Evolutionary conservation across 306 rosid species (phyloP), one percentile per base, ranked within the genome.

Genomic region (Neltuma alba): DNA sequence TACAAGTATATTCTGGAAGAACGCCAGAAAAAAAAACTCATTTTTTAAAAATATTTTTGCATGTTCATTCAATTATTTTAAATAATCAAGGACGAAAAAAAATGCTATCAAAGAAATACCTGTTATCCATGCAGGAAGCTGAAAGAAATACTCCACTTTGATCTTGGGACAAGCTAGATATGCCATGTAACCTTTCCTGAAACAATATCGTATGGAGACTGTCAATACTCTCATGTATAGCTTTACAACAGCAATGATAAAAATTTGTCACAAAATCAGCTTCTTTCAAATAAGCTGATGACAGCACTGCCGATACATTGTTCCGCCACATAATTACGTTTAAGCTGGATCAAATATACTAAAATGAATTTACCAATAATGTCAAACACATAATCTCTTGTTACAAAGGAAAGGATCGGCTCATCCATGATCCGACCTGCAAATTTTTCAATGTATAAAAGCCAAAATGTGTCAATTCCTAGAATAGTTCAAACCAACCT

Each of bases 91-190:
- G 69, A 50, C n/a, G 15, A 18, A 7, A 80, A 72, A 37, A 52
- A 12, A 66, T 28, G 44, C 52, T 52, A 21, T 23, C 73, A 66
- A 48, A 73, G 47, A 48, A 81, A 48, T 90, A 96, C 99, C 97
- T 85, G 81, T 83, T 89, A 82, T 96, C 97, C 97, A 90, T 93
- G 91, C 99, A 96, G 15, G 99, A 93, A 55, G 99, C 96, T 52
- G 97, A 85, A 77, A 96, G 86, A 72, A 87, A 81, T 72, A 92
- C 79, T 64, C 99, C 99, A 83, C 83, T 91, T 14, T 75, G 86
- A 85, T 96, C 99, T 85, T 96, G 99, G 76, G 99, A 96, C 88
- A 96, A 72, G 89, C 99, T 91, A 76, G 99, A 90, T 84, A 93
- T 88, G 65, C 99, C 99, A 78, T 96, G 97, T 34, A 89, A 88